Base-by-base conservation (phyloP, 495 filamentous ascomycete species). In the Aspergillus bridgeri region DNA sequence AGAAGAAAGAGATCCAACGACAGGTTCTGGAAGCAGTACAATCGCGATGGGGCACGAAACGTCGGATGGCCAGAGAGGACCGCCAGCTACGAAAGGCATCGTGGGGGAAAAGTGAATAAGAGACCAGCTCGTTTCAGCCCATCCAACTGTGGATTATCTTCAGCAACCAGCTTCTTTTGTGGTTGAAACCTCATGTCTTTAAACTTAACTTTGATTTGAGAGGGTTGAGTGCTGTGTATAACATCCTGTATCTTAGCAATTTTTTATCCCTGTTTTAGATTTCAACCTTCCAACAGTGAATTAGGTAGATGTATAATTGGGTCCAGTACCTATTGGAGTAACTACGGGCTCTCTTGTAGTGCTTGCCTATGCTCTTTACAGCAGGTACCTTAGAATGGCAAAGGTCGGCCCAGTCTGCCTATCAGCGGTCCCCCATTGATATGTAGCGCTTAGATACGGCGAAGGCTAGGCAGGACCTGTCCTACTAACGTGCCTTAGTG, bases 11-110 rank as follows among this genome's bases (percentile, higher is more conserved):
- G 54, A 74, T 73, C 21, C 79, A 83, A 50, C 73, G 89, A 56
- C 70, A 76, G 53, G 73, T 79, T 48, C 57, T 85, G 61, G 86
- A 88, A 63, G 81, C 77, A 17, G 76, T 86, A 22, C 85, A 85
- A 75, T 84, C 79, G 51, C 79, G 81, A 66, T 96, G 90, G 91
- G 90, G 91, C 38, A 74, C 81, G 15, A 83, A 82, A 68, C 80
- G 85, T 68, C 79, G 79, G 58, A 80, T 79, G 70, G 92, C 92
- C 42, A 81, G 86, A 58, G 88, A 89, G 71, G 92, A 95, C 67
- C 73, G 87, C 65, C 65, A 76, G 67, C 81, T 85, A 75, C 83
- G 92, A 66, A 81, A 77, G 72, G 82, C 83, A 56, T 67, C 85
- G 18, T 83, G 79, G 79, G 74, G 69, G 48, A 75, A 69, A 49